Evolutionary conservation across 306 rosid genomes (phyloP).

Genomic region (Arachis hypogaea): DNA sequence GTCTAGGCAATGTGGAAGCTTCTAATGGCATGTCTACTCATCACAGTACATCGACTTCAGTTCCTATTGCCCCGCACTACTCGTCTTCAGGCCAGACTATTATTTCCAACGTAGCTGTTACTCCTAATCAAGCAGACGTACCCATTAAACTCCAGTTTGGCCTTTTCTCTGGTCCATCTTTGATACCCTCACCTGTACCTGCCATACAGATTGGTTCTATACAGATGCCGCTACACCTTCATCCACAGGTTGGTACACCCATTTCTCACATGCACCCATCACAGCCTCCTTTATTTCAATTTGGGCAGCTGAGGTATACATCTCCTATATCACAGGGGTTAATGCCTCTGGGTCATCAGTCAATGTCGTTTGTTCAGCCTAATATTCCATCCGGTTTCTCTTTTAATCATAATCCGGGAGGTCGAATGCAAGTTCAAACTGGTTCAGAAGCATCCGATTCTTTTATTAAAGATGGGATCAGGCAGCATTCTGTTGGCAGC

Average conservation of each 20-base stretch:
- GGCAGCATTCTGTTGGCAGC: slow-evolving; percentile 50
- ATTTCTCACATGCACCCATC: slow-evolving; percentile 76
- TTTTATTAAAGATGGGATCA: slow-evolving; percentile 48
- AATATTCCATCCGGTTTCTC: slow-evolving; percentile 62
- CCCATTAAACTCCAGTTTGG: slow-evolving; percentile 97
- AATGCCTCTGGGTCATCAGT: slow-evolving; percentile 75
- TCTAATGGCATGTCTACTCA: slow-evolving; percentile 56
- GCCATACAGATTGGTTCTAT: slow-evolving; percentile 98
- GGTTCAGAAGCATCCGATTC: slow-evolving; percentile 58
- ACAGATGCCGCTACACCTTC: slow-evolving; percentile 98
- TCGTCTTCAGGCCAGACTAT: slow-evolving; percentile 53
- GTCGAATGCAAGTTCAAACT: slow-evolving; percentile 59
- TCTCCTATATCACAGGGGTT: slow-evolving; percentile 82
- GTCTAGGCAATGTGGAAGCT: slow-evolving; percentile 52
- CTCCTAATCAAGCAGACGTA: slow-evolving; percentile 66
- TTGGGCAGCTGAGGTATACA: slow-evolving; percentile 89
- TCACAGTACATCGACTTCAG: slow-evolving; percentile 51
- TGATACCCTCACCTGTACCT: slow-evolving; percentile 94
- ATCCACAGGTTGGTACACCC: slow-evolving; percentile 76
- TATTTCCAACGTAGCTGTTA: slow-evolving; percentile 52
- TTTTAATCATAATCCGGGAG: slow-evolving; percentile 60
- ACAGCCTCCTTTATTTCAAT: slow-evolving; percentile 89
- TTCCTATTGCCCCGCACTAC: slow-evolving; percentile 54
- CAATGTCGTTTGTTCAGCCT: slow-evolving; percentile 79
- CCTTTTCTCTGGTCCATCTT: slow-evolving; percentile 92